Percentiles rank a stretch among this genome's conserved stretches.
Evolutionary conservation across 2,329 filamentous ascomycete species (phyloP).

Genomic region (Cordyceps pruinosa): DNA sequence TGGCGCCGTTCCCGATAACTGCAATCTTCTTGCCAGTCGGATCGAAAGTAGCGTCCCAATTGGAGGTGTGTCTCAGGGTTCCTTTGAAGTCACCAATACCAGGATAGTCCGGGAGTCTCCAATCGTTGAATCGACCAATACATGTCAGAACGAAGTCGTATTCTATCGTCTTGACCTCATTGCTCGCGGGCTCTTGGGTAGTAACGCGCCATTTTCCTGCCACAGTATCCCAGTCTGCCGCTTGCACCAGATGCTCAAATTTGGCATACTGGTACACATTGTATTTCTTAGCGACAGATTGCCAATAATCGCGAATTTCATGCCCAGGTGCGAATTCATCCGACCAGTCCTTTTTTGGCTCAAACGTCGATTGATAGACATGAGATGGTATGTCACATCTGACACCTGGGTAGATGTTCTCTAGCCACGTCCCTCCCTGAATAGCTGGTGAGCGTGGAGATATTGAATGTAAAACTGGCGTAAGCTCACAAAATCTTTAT

Average conservation of each 20-base stretch:
- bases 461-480: constrained; percentile 9
- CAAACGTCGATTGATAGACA: constrained; percentile 63
- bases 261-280: constrained; percentile 54
- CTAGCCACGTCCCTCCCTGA: constrained; percentile 47
- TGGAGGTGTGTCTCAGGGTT: constrained; percentile 50
- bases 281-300: constrained; percentile 54
- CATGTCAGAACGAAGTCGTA: constrained; percentile 57
- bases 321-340: constrained; percentile 59
- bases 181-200: constrained; percentile 3
- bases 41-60: constrained; percentile 51
- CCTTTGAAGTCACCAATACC: constrained; percentile 51
- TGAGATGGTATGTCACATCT: constrained; percentile 63
- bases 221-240: constrained; percentile 47
- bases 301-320: constrained; percentile 64
- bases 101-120: constrained; percentile 55
- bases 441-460: background rate
- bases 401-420: constrained; percentile 56
- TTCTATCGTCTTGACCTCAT: constrained; percentile 35
- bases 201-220: constrained; percentile 42
- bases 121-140: constrained; percentile 59
- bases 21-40: constrained; percentile 41
- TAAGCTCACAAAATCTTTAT: constrained; percentile 51
- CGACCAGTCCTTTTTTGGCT: constrained; percentile 61
- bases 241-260: constrained; percentile 48
- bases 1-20: constrained; percentile 45